Conservation (phyloP, 352 stramenopile genomes). For the Halophytophthora polymorphica region DNA sequence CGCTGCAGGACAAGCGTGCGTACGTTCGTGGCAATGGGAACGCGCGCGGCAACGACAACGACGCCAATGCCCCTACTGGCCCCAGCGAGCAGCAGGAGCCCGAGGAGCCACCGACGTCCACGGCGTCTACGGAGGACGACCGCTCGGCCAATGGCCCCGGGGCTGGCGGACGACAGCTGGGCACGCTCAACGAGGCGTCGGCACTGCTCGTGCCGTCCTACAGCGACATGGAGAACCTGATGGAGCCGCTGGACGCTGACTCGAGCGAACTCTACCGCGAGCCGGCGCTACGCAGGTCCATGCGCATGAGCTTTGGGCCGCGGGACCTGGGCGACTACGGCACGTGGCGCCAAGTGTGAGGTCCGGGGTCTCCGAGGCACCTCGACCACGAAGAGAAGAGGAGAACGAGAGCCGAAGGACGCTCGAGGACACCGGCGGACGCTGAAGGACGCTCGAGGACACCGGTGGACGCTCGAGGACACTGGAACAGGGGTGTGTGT, state of each 20-base stretch:
- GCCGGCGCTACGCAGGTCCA: conserved; percentile 51
- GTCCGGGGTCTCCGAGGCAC: no score
- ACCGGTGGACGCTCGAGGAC: no score
- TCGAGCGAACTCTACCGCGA: conserved; percentile 76
- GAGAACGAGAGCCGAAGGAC: no score
- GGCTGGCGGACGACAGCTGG: conserved; percentile 7
- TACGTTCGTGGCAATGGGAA: conserved; percentile 6
- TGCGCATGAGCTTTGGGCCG: conserved; percentile 42
- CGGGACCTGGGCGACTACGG: conserved; percentile 42
- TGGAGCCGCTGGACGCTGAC: conserved; percentile 27
- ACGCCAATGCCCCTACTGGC: no score
- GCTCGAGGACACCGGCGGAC: no score
- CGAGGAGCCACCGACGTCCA: conserved; percentile 14
- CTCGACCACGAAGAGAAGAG: no score
- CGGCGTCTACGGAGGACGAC: conserved; percentile 20
- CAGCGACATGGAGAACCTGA: conserved; percentile 24
- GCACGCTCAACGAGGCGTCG: conserved; percentile 32
- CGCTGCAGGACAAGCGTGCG: conserved; percentile 15
- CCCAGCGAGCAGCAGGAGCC: conserved; percentile 7
- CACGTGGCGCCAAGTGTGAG: conserved; percentile 36
- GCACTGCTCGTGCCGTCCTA: conserved; percentile 33
- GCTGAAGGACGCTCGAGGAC: no score
- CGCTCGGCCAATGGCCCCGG: conserved; percentile 13
- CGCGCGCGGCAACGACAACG: conserved; percentile 2
- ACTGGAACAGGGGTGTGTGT: no score